Conservation (phyloP, 805 yeast species). For the Scheffersomyces amazonensis region DNA sequence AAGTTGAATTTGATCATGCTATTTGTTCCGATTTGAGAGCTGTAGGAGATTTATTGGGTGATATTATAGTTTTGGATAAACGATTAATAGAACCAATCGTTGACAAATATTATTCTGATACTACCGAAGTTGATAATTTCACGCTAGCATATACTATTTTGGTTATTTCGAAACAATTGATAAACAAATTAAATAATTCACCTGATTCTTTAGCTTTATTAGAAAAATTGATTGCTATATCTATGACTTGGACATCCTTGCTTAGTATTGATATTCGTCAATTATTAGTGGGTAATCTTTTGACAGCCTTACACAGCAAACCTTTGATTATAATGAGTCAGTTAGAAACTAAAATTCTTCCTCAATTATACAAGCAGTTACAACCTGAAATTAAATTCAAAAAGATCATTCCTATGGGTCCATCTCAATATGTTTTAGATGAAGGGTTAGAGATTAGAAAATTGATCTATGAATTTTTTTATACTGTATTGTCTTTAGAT, state of each 20-base stretch:
- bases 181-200: slow-evolving; percentile 14
- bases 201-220: neutral
- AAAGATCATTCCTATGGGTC: slow-evolving; percentile 76
- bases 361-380: slow-evolving; percentile 53
- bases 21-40: slow-evolving; percentile 25
- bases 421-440: slow-evolving; percentile 79
- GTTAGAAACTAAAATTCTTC: slow-evolving; percentile 42
- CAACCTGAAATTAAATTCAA: slow-evolving; percentile 54
- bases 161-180: slow-evolving; percentile 31
- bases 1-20: slow-evolving; percentile 11
- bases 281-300: slow-evolving; percentile 55
- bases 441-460: slow-evolving; percentile 73
- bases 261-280: slow-evolving; percentile 51
- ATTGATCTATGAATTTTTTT: slow-evolving; percentile 66
- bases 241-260: slow-evolving; percentile 21
- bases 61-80: slow-evolving; percentile 15
- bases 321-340: slow-evolving; percentile 46
- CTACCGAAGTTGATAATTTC: slow-evolving; percentile 7
- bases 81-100: neutral
- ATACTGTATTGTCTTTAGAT: slow-evolving; percentile 43
- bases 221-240: slow-evolving; percentile 10
- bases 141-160: slow-evolving; percentile 25
- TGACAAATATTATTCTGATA: slow-evolving; percentile 12
- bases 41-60: slow-evolving; percentile 34
- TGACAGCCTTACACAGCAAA: slow-evolving; percentile 57